Conservation (phyloP, 352 stramenopile genomes). For the Stephanocyclus meneghinianus region DNA sequence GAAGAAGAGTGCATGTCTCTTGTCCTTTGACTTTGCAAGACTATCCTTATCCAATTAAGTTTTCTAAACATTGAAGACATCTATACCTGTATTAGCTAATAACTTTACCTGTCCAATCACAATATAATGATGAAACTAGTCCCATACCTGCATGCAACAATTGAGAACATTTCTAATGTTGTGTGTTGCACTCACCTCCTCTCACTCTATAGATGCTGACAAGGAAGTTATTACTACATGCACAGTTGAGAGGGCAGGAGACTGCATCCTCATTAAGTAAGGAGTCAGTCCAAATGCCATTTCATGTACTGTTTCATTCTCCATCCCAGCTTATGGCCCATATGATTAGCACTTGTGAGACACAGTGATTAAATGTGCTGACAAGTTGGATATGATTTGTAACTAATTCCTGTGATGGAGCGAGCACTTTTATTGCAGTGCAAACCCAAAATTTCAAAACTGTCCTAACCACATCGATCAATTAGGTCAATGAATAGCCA, state of each 20-base stretch:
- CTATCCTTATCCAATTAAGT: no score
- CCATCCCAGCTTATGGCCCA: constrained; percentile 12
- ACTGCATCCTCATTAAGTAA: constrained; percentile 19
- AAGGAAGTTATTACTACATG: constrained; percentile 21
- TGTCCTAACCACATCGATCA: constrained; percentile 22
- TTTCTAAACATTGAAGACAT: constrained; percentile 1
- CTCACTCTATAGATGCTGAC: neutral
- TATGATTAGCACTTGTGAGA: neutral
- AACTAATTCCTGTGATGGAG: neutral
- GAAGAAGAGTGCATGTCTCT: no score
- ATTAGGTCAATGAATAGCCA: constrained; percentile 41
- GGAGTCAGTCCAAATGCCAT: constrained; percentile 30
- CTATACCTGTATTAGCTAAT: constrained; percentile 15
- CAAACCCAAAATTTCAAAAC: constrained; percentile 20
- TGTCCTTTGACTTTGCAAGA: no score
- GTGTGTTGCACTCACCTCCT: constrained; percentile 4
- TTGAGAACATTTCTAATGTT: constrained; percentile 27
- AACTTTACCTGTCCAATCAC: constrained; percentile 35
- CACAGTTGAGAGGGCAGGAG: constrained; percentile 11
- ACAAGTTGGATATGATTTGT: constrained; percentile 23
- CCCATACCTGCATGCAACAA: constrained; percentile 37
- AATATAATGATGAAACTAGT: constrained; percentile 44
- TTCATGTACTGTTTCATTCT: constrained; percentile 26
- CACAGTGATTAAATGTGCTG: constrained; percentile 42
- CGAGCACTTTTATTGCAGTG: neutral